Conservation (phyloP, 179 eudicot species). For the Pouteria campechiana region DNA sequence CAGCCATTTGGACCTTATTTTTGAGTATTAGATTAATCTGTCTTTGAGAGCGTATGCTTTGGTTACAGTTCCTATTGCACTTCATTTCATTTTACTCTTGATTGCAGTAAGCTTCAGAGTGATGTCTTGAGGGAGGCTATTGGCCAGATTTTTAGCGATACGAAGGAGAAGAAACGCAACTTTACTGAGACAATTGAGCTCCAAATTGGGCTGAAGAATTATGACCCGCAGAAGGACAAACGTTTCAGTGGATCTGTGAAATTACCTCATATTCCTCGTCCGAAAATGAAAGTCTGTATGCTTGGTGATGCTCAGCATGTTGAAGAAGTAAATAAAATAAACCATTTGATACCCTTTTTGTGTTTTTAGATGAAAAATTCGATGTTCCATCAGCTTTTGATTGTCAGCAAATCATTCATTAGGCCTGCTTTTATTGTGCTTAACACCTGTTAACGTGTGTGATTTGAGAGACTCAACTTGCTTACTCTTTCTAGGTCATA, state of each 20-base stretch:
- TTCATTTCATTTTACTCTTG: background rate
- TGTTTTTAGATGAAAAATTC: too few species aligned
- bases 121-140: conserved; percentile 80
- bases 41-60: too few species aligned
- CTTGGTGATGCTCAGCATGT: conserved; percentile 98
- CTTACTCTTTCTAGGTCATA: too few species aligned
- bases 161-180: conserved; percentile 54
- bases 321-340: conserved; percentile 69
- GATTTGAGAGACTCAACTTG: too few species aligned
- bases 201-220: conserved; percentile 89
- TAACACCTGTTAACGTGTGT: too few species aligned
- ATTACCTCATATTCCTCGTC: conserved; percentile 89
- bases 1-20: too few species aligned
- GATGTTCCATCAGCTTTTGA: too few species aligned
- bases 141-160: conserved; percentile 24
- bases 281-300: conserved; percentile 96
- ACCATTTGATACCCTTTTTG: too few species aligned
- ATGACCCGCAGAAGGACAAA: conserved; percentile 95
- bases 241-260: conserved; percentile 97
- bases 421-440: too few species aligned
- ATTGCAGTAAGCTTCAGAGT: conserved; percentile 68
- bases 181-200: conserved; percentile 87
- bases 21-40: too few species aligned
- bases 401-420: too few species aligned
- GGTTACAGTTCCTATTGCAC: too few species aligned